These are phyloP conservation scores for Trichoderma arundinaceum DNA, from an alignment of 2,329 filamentous ascomycete genomes.

Conservation along the genomic window DNA sequence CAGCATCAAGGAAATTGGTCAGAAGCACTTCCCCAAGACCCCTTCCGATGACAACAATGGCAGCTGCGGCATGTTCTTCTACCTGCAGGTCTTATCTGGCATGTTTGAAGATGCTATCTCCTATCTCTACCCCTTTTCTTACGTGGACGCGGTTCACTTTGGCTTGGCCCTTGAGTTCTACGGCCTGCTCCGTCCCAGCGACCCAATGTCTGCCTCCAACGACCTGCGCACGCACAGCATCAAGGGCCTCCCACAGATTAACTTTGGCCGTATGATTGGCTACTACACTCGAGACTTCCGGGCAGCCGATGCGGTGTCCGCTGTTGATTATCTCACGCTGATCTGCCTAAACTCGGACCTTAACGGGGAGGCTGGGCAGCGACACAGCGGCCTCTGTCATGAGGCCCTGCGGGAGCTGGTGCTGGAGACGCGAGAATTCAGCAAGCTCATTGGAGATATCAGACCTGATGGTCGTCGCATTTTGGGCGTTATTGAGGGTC, in stretches of 20 bases:
- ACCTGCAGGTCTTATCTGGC: slow-evolving; percentile 85
- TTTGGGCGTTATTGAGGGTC: slow-evolving; percentile 84
- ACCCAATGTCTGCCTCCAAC: slow-evolving; percentile 75
- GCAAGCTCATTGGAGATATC: slow-evolving; percentile 90
- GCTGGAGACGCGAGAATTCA: slow-evolving; percentile 95
- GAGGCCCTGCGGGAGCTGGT: slow-evolving; percentile 92
- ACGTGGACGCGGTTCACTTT: slow-evolving; percentile 94
- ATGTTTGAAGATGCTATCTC: slow-evolving; percentile 94
- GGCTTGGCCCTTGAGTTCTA: slow-evolving; percentile 89
- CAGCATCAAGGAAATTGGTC: slow-evolving; percentile 85
- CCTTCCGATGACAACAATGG: slow-evolving; percentile 75
- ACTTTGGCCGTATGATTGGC: slow-evolving; percentile 91
- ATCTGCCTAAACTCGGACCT: slow-evolving; percentile 92
- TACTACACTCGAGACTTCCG: slow-evolving; percentile 97
- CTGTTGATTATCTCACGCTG: slow-evolving; percentile 89
- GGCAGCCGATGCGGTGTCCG: slow-evolving; percentile 83
- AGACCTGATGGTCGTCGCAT: slow-evolving; percentile 83
- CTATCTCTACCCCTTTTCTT: slow-evolving; percentile 89
- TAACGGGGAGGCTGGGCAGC: slow-evolving; percentile 72
- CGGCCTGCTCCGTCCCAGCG: slow-evolving; percentile 83
- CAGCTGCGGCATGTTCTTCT: slow-evolving; percentile 89
- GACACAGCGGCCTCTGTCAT: slow-evolving; percentile 83
- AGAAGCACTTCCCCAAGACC: slow-evolving; percentile 86
- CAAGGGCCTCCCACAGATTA: slow-evolving; percentile 78
- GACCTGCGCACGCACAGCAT: slow-evolving; percentile 72